Percentiles rank a stretch among this genome's conserved stretches.
Evolutionary conservation across 805 yeast species (phyloP).

Genomic region (Saturnispora saitoi): DNA sequence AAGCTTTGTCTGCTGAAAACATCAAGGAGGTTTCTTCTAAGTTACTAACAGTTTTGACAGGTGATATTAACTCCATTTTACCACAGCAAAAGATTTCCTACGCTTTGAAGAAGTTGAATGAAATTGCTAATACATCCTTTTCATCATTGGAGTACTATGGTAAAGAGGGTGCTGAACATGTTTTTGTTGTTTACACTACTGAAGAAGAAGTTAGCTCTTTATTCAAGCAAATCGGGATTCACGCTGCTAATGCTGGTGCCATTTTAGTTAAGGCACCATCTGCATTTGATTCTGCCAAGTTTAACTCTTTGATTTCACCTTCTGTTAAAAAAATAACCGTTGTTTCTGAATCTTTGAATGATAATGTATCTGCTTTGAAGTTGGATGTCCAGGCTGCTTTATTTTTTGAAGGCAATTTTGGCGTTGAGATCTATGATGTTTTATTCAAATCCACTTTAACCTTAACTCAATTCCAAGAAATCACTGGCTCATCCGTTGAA

Average conservation of each 20-base stretch:
- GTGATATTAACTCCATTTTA: slow-evolving; percentile 17
- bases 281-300: slow-evolving; percentile 64
- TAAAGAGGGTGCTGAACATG: slow-evolving; percentile 49
- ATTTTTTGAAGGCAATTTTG: slow-evolving; percentile 39
- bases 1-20: slow-evolving; percentile 36
- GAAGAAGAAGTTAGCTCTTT: slow-evolving; percentile 48
- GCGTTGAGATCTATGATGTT: slow-evolving; percentile 42
- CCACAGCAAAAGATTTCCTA: slow-evolving; percentile 32
- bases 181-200: slow-evolving; percentile 79
- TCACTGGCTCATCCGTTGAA: slow-evolving; percentile 4
- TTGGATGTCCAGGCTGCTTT: slow-evolving; percentile 68
- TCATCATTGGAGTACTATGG: slow-evolving; percentile 69
- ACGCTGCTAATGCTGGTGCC: slow-evolving; percentile 39
- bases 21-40: slow-evolving; percentile 32
- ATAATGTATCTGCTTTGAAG: slow-evolving; percentile 38
- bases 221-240: slow-evolving; percentile 31
- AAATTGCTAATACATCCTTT: slow-evolving; percentile 40
- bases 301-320: slow-evolving; percentile 49
- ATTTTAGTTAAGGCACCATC: slow-evolving; percentile 68
- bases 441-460: slow-evolving; percentile 27
- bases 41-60: slow-evolving; percentile 27
- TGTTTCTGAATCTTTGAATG: slow-evolving; percentile 43
- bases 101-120: slow-evolving; percentile 45
- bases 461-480: slow-evolving; percentile 25
- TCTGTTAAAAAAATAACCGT: slow-evolving; percentile 56